Evolutionary conservation across 176 grass and related monocot species (phyloP).

Genomic region (Calamus simplicifolius): DNA sequence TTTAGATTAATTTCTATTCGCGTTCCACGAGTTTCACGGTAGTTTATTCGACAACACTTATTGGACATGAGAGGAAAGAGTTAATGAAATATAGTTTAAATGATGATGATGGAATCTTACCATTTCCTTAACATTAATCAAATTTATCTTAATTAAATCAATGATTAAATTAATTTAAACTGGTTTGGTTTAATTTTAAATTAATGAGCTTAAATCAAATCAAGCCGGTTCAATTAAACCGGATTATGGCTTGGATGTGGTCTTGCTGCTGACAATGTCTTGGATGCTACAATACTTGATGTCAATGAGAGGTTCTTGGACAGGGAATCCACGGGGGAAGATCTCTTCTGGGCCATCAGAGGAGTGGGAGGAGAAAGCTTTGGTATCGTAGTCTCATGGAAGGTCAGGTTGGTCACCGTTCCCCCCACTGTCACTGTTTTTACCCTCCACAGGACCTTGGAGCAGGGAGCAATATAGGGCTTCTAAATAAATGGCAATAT

Average conservation of each 20-base stretch:
- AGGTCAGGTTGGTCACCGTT: conserved; percentile 45
- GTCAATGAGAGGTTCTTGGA: conserved; percentile 34
- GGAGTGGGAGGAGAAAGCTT: conserved; percentile 64
- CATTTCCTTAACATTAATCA: too few species aligned
- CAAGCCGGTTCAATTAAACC: too few species aligned
- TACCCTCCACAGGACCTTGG: conserved; percentile 22
- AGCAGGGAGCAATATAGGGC: conserved; percentile 6
- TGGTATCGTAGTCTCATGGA: conserved; percentile 62
- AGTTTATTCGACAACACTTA: too few species aligned
- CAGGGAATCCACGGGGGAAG: conserved; percentile 42
- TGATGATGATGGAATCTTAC: too few species aligned
- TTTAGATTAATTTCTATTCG: too few species aligned
- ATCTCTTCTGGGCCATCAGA: conserved; percentile 63
- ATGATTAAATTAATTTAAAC: too few species aligned
- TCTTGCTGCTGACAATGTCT: conserved; percentile 52
- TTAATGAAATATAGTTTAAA: too few species aligned
- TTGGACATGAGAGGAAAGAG: too few species aligned
- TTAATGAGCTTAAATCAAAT: too few species aligned
- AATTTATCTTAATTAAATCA: too few species aligned
- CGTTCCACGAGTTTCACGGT: too few species aligned
- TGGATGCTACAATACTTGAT: conserved; percentile 48
- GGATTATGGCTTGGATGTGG: conserved; percentile 11
- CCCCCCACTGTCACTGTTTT: conserved; percentile 34
- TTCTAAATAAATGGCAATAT: conserved; percentile 47
- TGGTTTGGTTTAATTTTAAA: too few species aligned